A percentile compares a stretch with the other conserved stretches of the same genome.
These are phyloP conservation scores for Quercus gilva DNA, from an alignment of 306 rosid species.

Conservation along the genomic window DNA sequence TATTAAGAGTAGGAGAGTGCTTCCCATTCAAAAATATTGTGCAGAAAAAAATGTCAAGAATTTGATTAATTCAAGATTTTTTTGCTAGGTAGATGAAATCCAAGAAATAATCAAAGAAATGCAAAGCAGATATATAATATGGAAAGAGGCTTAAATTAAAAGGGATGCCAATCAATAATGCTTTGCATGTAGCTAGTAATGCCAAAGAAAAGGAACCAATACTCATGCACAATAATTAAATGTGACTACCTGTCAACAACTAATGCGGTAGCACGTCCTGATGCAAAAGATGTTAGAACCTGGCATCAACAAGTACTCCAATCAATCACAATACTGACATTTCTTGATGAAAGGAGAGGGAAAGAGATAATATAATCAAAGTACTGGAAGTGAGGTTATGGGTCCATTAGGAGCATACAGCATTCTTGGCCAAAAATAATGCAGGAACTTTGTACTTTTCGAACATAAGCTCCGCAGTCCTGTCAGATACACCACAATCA, in stretches of 20 bases:
- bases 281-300: conserved; percentile 98
- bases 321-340: conserved; percentile 7
- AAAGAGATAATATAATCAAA: conserved; percentile 3
- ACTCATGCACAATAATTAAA: conserved; percentile 4
- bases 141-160: background rate
- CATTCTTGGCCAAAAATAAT: conserved; percentile 94
- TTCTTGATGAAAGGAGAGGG: background rate
- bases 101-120: background rate
- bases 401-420: conserved; percentile 51
- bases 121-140: background rate
- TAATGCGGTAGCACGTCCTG: conserved; percentile 97
- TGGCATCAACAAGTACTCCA: conserved; percentile 26
- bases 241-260: conserved; percentile 86
- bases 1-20: too few species aligned
- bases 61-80: background rate
- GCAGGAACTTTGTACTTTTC: conserved; percentile 99
- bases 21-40: background rate
- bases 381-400: conserved; percentile 18
- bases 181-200: background rate
- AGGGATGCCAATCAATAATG: background rate
- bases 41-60: background rate
- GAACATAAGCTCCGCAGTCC: conserved; percentile 95
- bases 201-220: conserved; percentile 5
- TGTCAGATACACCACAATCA: conserved; percentile 41
- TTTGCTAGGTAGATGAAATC: background rate